Base-by-base conservation (phyloP, 768 basidiomycete species). In the Cubamyces sp. region DNA sequence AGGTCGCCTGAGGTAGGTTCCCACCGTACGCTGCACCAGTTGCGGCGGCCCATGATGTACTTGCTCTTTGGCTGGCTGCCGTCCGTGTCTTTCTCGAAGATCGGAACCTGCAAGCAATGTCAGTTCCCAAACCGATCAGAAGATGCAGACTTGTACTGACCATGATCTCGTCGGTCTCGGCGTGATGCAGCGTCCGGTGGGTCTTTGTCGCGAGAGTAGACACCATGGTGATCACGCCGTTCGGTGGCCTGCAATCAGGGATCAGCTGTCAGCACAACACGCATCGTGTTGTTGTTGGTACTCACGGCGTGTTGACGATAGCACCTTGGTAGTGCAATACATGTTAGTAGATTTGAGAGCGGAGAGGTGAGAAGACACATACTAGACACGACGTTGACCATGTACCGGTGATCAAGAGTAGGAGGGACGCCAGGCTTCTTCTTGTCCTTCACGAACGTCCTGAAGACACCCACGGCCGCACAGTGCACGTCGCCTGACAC, bases 291-390 rank as follows among this genome's bases (percentile, higher is more conserved):
- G 62, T n/a, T 11, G n/a, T 23, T 7, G 62, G 8, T 11, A 79
- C 90, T 71, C 70, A 89, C 90, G 96, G 95, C 5, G 96, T 97
- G 71, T 97, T 96, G 50, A 99, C 96, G 65, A 99, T 98, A 15
- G 96, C 96, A 69, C 87, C 86, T 87, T 54, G 43, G 64, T 42
- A 21, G 7, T 26, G 42, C 5, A 42, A 66, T 11, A 30, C 28
- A 30, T 30, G 28, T 30, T 8, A 30, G 8, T 12, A 11, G 42
- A 53, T n/a, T 54, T 30, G 18, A 55, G 19, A 23, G 2, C 23
- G 9, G 5, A 53, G 42, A 9, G 60, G 60, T 37, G 19, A 23
- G 30, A 7, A 23, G 18, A 40, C 16, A 76, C 84, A 64, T 67
- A 88, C 92, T 94, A 5, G 91, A 86, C 9, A 93, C 83, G 37